Base-by-base conservation (phyloP, 441 rosid species). In the Erysimum cheiri region DNA sequence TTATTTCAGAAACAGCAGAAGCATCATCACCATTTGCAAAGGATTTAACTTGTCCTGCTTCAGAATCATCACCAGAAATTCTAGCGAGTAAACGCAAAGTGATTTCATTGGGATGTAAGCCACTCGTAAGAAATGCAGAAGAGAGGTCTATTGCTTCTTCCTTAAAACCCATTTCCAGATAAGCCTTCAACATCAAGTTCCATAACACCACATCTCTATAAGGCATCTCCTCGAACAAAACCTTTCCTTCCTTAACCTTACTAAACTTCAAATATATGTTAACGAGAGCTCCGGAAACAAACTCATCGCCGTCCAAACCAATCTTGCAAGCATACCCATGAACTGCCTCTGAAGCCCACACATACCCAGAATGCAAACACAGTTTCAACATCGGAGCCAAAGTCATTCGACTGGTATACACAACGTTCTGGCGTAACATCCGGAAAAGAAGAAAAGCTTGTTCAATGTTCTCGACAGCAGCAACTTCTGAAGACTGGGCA, bases 271-370 rank as follows among this genome's bases (percentile, higher is more conserved):
- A 14, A 67, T 79, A 81, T 0, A 78, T 78, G 58, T 81, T 81
- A 37, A 81, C 80, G 4, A 81, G 77, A 64, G 73, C 73, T 33
- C 85, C 82, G 0, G 80, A 17, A 70, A 81, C 81, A 64, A 78
- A 81, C 6, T 72, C 78, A 49, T 79, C 82, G 32, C 33, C 8
- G 8, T 70, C 75, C 77, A 81, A 76, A 69, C 80, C 80, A 1
- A 81, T 78, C 75, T 81, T 81, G 53, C 71, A 62, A 36, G 82
- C 82, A 70, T 81, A 81, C 44, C 82, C 82, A 57, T 78, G 82
- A 70, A 81, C 62, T n/a, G 70, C 22, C 64, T 81, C 82, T 13
- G 82, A 74, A 70, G 69, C 82, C 74, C 75, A 81, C 28, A 67
- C 52, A 68, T 64, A 73, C 0, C 82, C 80, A 57, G 85, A 73